Conservation (phyloP, 345 rosid species). For the Populus alba region DNA sequence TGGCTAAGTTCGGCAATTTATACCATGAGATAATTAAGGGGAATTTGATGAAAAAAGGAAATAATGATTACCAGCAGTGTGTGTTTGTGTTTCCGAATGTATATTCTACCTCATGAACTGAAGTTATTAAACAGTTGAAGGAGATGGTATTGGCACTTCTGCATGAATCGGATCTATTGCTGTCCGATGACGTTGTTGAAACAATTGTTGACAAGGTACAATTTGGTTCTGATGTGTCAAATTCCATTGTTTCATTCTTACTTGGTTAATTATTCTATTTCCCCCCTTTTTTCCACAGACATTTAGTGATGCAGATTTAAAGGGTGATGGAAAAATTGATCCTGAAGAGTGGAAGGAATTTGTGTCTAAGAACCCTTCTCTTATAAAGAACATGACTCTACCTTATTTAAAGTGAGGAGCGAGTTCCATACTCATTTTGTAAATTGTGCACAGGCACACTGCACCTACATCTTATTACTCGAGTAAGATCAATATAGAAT, state of each 20-base stretch:
- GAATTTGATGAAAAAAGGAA: background rate
- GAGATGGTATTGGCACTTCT: conserved; percentile 94
- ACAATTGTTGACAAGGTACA: conserved; percentile 71
- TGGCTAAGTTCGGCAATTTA: background rate
- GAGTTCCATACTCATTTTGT: background rate
- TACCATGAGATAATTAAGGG: background rate
- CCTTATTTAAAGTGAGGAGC: conserved; percentile 75
- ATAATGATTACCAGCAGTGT: background rate
- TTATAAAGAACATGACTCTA: conserved; percentile 89
- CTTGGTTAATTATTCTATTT: background rate
- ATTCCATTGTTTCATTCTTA: background rate
- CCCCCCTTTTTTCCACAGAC: conserved; percentile 41
- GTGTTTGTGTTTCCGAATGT: background rate
- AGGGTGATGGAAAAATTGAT: conserved; percentile 80
- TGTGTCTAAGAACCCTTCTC: conserved; percentile 67
- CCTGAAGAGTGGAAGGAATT: conserved; percentile 83
- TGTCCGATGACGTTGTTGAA: conserved; percentile 70
- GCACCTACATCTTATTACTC: background rate
- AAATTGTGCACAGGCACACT: background rate
- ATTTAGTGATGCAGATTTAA: conserved; percentile 60
- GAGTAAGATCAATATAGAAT: background rate
- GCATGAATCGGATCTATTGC: conserved; percentile 72
- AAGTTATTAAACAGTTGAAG: conserved; percentile 49
- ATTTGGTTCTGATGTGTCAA: background rate
- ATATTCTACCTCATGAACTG: background rate